A percentile compares a stretch with the other conserved stretches of the same genome.
phyloP scores from a whole-genome alignment of 441 rosid genomes.

The Euphorbia celastroides region DNA sequence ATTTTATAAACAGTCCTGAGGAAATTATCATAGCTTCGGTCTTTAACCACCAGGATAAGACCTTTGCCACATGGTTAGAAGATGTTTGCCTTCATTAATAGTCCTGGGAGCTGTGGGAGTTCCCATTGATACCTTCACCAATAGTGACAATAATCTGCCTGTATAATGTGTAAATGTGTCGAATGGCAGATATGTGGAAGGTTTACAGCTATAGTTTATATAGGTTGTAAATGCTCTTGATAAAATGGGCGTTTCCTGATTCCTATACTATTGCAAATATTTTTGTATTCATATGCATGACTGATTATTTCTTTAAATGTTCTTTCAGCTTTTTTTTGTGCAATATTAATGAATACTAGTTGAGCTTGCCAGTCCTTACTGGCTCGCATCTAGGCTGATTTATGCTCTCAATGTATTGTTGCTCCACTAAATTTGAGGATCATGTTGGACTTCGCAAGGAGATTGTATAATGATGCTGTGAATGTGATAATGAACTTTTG shows the following conservation, averaged over 20 bases:
- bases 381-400: not conserved
- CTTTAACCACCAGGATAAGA: too few relatives aligned
- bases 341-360: not conserved
- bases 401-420: not conserved
- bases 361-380: not conserved
- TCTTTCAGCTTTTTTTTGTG: not conserved
- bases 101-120: not conserved
- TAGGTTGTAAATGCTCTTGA: too few relatives aligned
- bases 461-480: slow-evolving; percentile 1
- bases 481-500: not conserved
- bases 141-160: too few relatives aligned
- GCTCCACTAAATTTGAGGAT: not conserved
- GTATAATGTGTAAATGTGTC: not conserved
- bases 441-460: not conserved
- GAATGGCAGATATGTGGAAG: not conserved
- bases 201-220: too few relatives aligned
- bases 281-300: not conserved
- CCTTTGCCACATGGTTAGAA: too few relatives aligned
- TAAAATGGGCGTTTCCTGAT: too few relatives aligned
- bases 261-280: too few relatives aligned
- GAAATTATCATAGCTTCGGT: too few relatives aligned
- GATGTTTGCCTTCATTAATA: too few relatives aligned
- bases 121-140: not conserved
- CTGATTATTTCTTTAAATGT: not conserved
- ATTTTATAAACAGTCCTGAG: not conserved